Conservation (phyloP, 2,329 filamentous ascomycete genomes). For the Aspergillus viridinutans region DNA sequence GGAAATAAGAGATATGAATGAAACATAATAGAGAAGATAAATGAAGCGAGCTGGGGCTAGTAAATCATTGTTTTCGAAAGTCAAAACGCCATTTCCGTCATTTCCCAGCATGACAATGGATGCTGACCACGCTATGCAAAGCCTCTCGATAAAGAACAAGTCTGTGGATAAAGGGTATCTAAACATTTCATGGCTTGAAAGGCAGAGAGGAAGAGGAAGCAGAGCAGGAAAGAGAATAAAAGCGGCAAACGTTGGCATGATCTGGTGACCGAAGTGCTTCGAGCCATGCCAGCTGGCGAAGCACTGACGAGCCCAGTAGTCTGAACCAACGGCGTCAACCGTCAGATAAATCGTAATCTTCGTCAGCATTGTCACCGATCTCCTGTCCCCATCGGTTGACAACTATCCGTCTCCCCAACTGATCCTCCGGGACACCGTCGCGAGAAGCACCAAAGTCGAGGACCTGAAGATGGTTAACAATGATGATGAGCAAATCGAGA, state of each 20-base stretch:
- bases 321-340: conserved; percentile 10
- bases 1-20: background rate
- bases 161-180: conserved; percentile 37
- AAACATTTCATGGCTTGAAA: conserved; percentile 20
- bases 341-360: conserved; percentile 30
- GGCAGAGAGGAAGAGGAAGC: conserved; percentile 8
- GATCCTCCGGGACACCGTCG: conserved; percentile 73
- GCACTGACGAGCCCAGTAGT: conserved; percentile 2
- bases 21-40: conserved; percentile 4
- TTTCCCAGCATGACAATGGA: conserved; percentile 32
- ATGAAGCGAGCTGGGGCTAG: conserved; percentile 4
- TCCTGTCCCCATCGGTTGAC: conserved; percentile 41
- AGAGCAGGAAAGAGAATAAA: conserved; percentile 3
- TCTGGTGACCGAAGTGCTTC: background rate
- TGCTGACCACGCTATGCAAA: conserved; percentile 41
- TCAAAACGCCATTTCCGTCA: conserved; percentile 32
- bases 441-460: conserved; percentile 94
- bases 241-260: conserved; percentile 1
- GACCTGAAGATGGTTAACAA: conserved; percentile 57
- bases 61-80: conserved; percentile 18
- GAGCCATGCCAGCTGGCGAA: conserved; percentile 1
- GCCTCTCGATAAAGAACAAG: conserved; percentile 22
- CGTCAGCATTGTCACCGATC: conserved; percentile 29
- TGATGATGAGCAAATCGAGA: background rate
- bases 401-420: conserved; percentile 72